These are phyloP conservation scores for Epichloe festucae DNA, from an alignment of 2,329 filamentous ascomycete genomes.

Conservation along the genomic window DNA sequence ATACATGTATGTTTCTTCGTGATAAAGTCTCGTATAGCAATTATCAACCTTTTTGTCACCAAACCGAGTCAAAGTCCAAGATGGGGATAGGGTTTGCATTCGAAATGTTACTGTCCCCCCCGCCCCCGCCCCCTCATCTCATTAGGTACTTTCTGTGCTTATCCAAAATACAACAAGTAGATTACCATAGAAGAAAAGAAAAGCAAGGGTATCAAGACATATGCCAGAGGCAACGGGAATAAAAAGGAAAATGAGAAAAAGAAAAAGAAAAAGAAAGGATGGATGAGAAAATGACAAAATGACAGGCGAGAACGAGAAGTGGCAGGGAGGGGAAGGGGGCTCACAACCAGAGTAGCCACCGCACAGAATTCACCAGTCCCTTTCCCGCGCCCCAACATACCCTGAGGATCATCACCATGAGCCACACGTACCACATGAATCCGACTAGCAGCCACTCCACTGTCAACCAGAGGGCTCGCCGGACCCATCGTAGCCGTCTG, in stretches of 20 bases:
- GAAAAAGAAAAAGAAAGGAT: neutral
- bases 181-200: neutral
- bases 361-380: constrained; percentile 44
- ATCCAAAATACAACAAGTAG: constrained; percentile 2
- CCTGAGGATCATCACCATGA: constrained; percentile 67
- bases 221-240: neutral
- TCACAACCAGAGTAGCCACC: constrained; percentile 75
- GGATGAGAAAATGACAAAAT: neutral
- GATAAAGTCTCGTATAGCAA: no score
- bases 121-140: no score
- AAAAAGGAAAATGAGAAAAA: neutral
- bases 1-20: no score
- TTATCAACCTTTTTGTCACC: no score
- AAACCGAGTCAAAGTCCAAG: no score
- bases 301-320: neutral
- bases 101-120: no score
- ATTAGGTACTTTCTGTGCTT: neutral
- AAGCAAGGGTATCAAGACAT: constrained; percentile 2
- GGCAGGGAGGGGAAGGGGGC: no score
- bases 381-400: constrained; percentile 49
- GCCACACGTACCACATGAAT: constrained; percentile 91
- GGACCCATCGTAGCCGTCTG: constrained; percentile 57
- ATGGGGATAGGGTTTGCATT: no score
- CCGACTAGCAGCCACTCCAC: constrained; percentile 83
- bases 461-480: constrained; percentile 63